A percentile compares a stretch with the other conserved stretches of the same genome.
phyloP scores from a whole-genome alignment of 176 grass and related monocot species.

The Rhynchospora tenuis region DNA sequence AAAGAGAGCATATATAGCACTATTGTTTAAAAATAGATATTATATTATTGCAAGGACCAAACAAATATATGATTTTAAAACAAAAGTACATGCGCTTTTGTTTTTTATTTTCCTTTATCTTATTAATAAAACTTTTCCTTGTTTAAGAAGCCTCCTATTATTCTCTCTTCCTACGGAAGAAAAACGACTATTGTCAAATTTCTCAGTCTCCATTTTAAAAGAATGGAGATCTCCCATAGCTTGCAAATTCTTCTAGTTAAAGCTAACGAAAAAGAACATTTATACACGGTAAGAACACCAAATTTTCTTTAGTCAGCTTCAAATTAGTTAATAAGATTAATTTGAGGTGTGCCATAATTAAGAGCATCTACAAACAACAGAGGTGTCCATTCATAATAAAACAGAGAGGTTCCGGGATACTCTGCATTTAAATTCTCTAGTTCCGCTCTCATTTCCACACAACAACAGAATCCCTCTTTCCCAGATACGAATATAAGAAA shows the following conservation, averaged over 20 bases:
- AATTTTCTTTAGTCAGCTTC: not conserved
- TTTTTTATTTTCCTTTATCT: not conserved
- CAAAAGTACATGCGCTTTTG: too few relatives aligned
- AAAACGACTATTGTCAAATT: not conserved
- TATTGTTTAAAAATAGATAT: too few relatives aligned
- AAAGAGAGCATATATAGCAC: too few relatives aligned
- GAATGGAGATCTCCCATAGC: not conserved
- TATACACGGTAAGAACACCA: not conserved
- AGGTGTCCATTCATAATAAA: not conserved
- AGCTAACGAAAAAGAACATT: not conserved
- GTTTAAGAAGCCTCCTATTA: not conserved
- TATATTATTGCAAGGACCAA: too few relatives aligned
- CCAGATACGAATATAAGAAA: not conserved
- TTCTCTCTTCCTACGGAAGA: not conserved
- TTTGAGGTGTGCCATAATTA: not conserved
- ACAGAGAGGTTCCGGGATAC: not conserved
- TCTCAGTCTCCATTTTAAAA: not conserved
- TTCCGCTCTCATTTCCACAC: not conserved
- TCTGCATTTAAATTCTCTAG: constrained; percentile 15
- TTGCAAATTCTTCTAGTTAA: not conserved
- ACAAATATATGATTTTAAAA: too few relatives aligned
- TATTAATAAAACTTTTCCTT: not conserved
- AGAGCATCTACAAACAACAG: not conserved
- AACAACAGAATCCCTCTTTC: not conserved
- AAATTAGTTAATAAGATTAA: not conserved